Conservation (phyloP, 2,329 filamentous ascomycete genomes). For the Fusarium sp. region DNA sequence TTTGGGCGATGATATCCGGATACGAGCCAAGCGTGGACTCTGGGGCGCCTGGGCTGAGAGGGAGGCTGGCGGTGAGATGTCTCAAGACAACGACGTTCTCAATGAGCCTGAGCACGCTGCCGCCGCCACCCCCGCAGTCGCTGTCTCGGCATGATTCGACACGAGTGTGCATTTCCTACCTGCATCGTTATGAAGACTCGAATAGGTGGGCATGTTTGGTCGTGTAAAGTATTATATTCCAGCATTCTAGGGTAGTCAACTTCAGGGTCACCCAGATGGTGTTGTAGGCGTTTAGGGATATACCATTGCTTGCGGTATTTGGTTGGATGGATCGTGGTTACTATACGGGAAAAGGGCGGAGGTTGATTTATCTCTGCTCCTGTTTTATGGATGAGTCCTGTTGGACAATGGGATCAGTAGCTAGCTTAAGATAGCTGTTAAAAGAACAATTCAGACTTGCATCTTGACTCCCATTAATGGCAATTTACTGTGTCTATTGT, state of each 20-base stretch:
- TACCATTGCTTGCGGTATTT: constrained; percentile 51
- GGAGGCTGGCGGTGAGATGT: constrained; percentile 72
- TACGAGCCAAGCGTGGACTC: constrained; percentile 91
- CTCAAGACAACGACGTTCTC: constrained; percentile 57
- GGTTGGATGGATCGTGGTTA: constrained; percentile 34
- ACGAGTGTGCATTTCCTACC: constrained; percentile 22
- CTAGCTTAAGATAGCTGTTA: constrained; percentile 19
- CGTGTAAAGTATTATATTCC: constrained; percentile 52
- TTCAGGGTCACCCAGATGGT: constrained; percentile 48
- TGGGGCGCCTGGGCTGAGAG: constrained; percentile 97
- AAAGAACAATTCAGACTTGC: constrained; percentile 11
- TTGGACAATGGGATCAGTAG: constrained; percentile 25
- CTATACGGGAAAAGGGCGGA: constrained; percentile 42
- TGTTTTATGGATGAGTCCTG: constrained; percentile 31
- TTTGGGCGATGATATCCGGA: constrained; percentile 82
- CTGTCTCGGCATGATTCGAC: constrained; percentile 52
- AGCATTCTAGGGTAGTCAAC: constrained; percentile 49
- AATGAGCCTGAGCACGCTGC: constrained; percentile 51
- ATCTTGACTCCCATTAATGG: neutral
- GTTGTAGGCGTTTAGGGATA: constrained; percentile 55
- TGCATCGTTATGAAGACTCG: constrained; percentile 42
- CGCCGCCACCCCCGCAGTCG: constrained; percentile 48
- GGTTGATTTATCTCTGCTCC: constrained; percentile 23
- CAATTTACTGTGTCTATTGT: neutral
- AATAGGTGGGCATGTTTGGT: constrained; percentile 42